Conservation (phyloP, 306 rosid genomes). For the Herpetospermum pedunculosum region DNA sequence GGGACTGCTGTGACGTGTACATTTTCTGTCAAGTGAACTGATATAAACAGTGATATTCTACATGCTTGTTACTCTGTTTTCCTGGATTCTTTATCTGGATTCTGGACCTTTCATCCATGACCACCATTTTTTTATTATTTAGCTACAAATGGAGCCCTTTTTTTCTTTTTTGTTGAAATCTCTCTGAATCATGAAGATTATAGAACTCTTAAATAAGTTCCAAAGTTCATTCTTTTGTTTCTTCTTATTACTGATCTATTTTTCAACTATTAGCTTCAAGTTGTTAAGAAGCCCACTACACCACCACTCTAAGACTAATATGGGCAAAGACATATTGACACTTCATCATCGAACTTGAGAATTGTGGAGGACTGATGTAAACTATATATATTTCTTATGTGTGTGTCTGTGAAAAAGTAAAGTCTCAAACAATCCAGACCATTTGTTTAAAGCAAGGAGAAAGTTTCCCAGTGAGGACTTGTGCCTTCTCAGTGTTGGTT, state of each 20-base stretch:
- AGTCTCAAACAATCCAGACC: neutral
- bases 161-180: too few relatives aligned
- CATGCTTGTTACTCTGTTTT: neutral
- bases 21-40: neutral
- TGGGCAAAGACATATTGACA: neutral
- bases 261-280: neutral
- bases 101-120: neutral
- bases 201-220: neutral
- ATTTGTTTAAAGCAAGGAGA: neutral
- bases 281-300: neutral
- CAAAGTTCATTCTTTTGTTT: neutral
- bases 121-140: neutral
- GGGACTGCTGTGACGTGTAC: neutral
- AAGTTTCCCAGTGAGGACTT: neutral
- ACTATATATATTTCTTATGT: neutral
- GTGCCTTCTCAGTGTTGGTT: neutral
- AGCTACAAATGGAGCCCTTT: neutral
- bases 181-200: neutral
- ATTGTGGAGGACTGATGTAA: neutral
- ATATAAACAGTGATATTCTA: neutral
- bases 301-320: neutral
- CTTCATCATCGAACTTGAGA: neutral
- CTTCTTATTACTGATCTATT: neutral
- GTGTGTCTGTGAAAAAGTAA: neutral
- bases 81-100: neutral